Conservation (phyloP, 352 stramenopile species). For the Phytophthora ramorum region DNA sequence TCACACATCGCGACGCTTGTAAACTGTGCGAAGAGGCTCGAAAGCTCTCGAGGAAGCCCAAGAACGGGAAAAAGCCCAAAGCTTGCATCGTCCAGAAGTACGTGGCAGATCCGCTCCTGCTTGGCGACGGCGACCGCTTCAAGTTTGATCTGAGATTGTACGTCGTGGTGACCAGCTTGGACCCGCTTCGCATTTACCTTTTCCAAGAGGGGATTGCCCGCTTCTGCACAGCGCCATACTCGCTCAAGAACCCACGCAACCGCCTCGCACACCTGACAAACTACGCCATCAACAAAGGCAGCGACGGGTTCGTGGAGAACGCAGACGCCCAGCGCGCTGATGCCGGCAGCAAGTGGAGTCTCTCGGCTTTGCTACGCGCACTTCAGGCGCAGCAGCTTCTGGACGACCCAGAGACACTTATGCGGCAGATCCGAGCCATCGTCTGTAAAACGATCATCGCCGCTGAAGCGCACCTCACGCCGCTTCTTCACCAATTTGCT, state of each 20-base stretch:
- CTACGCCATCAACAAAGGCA: constrained; percentile 82
- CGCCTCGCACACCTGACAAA: constrained; percentile 80
- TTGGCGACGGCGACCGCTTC: constrained; percentile 62
- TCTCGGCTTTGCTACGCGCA: constrained; percentile 56
- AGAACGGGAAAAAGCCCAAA: constrained; percentile 21
- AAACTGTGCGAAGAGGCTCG: constrained; percentile 29
- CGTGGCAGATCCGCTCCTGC: constrained; percentile 71
- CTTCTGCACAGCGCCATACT: constrained; percentile 87
- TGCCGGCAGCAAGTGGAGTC: constrained; percentile 75
- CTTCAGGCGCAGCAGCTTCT: constrained; percentile 44
- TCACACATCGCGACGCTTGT: constrained; percentile 46
- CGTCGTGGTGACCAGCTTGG: constrained; percentile 87
- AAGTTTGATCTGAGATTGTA: constrained; percentile 94
- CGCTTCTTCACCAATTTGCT: constrained; percentile 63
- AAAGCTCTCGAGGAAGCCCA: constrained; percentile 29
- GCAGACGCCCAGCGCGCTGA: constrained; percentile 45
- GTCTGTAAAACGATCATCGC: constrained; percentile 81
- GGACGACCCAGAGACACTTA: constrained; percentile 39
- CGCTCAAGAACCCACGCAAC: constrained; percentile 64
- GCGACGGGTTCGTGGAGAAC: constrained; percentile 68
- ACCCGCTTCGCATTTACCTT: constrained; percentile 87
- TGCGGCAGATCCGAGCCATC: constrained; percentile 55
- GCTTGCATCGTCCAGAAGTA: constrained; percentile 85
- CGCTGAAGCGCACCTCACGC: constrained; percentile 67
- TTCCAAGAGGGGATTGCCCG: constrained; percentile 87